Conservation (phyloP, 2,329 filamentous ascomycete genomes). For the Penicillium sp. region DNA sequence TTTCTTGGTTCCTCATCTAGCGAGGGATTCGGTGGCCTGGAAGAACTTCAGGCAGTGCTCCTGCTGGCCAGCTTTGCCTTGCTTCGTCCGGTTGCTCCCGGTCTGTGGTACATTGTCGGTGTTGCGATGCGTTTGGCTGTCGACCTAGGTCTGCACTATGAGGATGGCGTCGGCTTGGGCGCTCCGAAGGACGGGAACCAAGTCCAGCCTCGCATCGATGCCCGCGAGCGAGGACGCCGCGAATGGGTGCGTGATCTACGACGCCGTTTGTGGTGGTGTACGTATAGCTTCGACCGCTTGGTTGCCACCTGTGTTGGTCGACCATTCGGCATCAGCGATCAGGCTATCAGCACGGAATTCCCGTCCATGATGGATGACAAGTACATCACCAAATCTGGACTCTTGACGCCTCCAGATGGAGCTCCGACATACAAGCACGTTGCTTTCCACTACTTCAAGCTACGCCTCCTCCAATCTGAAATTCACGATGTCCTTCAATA, state of each 20-base stretch:
- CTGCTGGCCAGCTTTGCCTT: slow-evolving; percentile 89
- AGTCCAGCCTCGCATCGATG: slow-evolving; percentile 47
- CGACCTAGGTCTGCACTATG: slow-evolving; percentile 88
- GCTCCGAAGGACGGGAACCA: slow-evolving; percentile 46
- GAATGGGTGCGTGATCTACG: slow-evolving; percentile 87
- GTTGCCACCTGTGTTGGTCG: slow-evolving; percentile 92
- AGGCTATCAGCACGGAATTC: slow-evolving; percentile 93
- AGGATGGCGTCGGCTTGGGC: slow-evolving; percentile 74
- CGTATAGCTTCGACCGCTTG: slow-evolving; percentile 91
- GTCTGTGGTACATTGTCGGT: slow-evolving; percentile 95
- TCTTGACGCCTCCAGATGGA: slow-evolving; percentile 63
- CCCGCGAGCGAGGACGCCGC: slow-evolving; percentile 66
- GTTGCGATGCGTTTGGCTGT: slow-evolving; percentile 88
- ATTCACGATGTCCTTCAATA: slow-evolving; percentile 93
- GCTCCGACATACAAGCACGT: slow-evolving; percentile 87
- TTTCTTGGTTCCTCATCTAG: slow-evolving; percentile 68
- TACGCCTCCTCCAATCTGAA: slow-evolving; percentile 88
- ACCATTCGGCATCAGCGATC: slow-evolving; percentile 93
- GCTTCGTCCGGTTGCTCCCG: slow-evolving; percentile 85
- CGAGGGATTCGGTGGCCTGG: slow-evolving; percentile 78
- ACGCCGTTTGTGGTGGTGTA: slow-evolving; percentile 92
- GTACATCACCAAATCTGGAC: slow-evolving; percentile 80
- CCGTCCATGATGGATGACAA: slow-evolving; percentile 86
- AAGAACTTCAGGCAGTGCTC: slow-evolving; percentile 91
- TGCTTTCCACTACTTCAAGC: slow-evolving; percentile 86